These are phyloP conservation scores for Linum tenue DNA, from an alignment of 345 rosid species.

Conservation along the genomic window DNA sequence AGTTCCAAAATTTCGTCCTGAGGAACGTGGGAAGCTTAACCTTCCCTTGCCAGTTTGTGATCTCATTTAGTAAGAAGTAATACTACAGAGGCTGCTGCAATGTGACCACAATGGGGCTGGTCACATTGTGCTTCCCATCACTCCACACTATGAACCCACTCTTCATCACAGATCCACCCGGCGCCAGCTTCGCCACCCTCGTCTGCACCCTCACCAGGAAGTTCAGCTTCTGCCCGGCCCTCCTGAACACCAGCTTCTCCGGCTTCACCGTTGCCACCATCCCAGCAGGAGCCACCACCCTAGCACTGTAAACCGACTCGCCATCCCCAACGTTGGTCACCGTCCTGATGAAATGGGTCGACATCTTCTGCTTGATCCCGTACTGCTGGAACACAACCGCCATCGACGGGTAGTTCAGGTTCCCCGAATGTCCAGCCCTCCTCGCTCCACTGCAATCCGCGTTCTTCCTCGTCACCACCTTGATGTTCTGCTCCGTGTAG, in stretches of 20 bases:
- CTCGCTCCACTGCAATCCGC: constrained; percentile 26
- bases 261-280: constrained; percentile 14
- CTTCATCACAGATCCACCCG: constrained; percentile 18
- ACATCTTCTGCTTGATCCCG: constrained; percentile 18
- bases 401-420: constrained; percentile 28
- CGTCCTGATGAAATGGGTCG: constrained; percentile 24
- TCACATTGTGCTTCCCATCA: constrained; percentile 22
- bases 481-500: constrained; percentile 16
- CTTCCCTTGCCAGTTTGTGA: too few species aligned
- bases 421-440: constrained; percentile 27
- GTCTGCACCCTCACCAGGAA: constrained; percentile 21
- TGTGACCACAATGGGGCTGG: constrained; percentile 41
- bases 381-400: constrained; percentile 23
- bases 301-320: constrained; percentile 18
- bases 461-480: constrained; percentile 17
- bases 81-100: constrained; percentile 79
- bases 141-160: constrained; percentile 25
- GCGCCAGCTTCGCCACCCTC: constrained; percentile 14
- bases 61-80: too few species aligned
- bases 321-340: constrained; percentile 26
- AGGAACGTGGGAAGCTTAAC: too few species aligned
- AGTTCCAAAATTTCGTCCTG: too few species aligned
- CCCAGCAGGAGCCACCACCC: constrained; percentile 12
- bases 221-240: constrained; percentile 23
- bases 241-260: constrained; percentile 25